These are phyloP conservation scores for Flammula alnicola DNA, from an alignment of 1,284 basidiomycete species.

Conservation along the genomic window DNA sequence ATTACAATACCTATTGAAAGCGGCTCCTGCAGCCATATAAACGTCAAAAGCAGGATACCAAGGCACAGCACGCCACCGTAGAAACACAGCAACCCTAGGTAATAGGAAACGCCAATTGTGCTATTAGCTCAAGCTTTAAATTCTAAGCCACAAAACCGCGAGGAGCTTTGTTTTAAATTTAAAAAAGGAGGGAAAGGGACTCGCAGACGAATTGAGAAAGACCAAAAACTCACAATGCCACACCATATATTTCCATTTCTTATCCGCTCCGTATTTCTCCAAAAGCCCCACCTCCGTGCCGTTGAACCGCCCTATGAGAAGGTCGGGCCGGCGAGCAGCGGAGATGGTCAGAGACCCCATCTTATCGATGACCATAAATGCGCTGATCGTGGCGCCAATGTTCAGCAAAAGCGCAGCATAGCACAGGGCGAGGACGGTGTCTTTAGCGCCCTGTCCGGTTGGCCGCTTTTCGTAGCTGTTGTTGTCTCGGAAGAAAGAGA, in stretches of 20 bases:
- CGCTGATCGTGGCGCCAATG: conserved; percentile 7
- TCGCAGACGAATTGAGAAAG: not conserved
- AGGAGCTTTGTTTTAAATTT: not conserved
- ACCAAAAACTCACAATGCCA: conserved; percentile 12
- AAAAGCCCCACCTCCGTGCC: conserved; percentile 4
- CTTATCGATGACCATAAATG: conserved; percentile 14
- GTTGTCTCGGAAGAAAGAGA: conserved; percentile 11
- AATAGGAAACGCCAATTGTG: not conserved
- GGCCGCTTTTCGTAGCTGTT: not conserved
- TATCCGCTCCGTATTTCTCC: conserved; percentile 4
- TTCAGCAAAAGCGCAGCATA: conserved; percentile 10
- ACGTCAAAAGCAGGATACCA: conserved; percentile 7
- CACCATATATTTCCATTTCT: conserved; percentile 10
- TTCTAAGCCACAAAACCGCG: not conserved
- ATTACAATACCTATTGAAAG: conserved; percentile 3
- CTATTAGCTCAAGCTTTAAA: not conserved
- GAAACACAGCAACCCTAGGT: conserved; percentile 13
- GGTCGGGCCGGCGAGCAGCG: not conserved
- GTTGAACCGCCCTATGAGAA: not conserved
- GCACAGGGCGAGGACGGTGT: conserved; percentile 5
- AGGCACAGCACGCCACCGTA: conserved; percentile 11
- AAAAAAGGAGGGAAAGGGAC: no score
- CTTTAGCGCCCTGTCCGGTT: conserved; percentile 2
- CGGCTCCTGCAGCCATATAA: conserved; percentile 11
- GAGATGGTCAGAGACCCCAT: conserved; percentile 1